Base-by-base conservation (phyloP, 78 protist genomes). In the Planoprotostelium fungivorum region DNA sequence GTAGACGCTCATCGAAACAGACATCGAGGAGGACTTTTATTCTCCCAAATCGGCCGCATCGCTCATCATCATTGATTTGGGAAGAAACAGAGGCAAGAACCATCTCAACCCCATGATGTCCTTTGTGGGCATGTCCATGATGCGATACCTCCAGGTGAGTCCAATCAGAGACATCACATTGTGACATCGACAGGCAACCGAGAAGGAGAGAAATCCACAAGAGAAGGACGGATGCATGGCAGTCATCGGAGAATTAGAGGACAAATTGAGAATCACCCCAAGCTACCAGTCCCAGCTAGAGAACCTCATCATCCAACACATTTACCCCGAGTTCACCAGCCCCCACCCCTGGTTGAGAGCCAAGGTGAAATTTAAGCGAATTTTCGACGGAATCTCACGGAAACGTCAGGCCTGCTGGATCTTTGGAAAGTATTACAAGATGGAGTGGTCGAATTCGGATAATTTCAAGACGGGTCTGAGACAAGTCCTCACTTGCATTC, bases 271-370 rank as follows among this genome's bases (percentile, higher is more conserved):
- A 34, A 37, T 35, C 9, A 90, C 63, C n/a, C 51, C 39, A 1
- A 36, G 38, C 85, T 86, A 91, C 51, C 38, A 84, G 28, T 0
- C 34, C 16, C 84, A 38, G 35, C 29, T 94, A 0, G 96, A 94
- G 91, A 84, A 38, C 39, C 86, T 90, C 87, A 5, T 92, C 84
- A 39, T 88, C 37, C 31, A 86, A 29, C 95, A 95, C 34, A 93
- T 95, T 28, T 36, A 90, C 88, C 96, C 96, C 34, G 90, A 87
- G 51, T 63, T 91, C 16, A 1, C 29, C 34, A 37, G 84, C 31
- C 92, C 88, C 86, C 39, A 85, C 36, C 93, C 93, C 10, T 88
- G 87, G 91, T 0, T 95, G 0, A 84, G 94, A 16, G 90, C 73
- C 73, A 51, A 16, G 73, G 73, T 51, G 73, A 51, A 16, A 25